Evolutionary conservation across 306 rosid species (phyloP).

Genomic region (Prunus davidiana): DNA sequence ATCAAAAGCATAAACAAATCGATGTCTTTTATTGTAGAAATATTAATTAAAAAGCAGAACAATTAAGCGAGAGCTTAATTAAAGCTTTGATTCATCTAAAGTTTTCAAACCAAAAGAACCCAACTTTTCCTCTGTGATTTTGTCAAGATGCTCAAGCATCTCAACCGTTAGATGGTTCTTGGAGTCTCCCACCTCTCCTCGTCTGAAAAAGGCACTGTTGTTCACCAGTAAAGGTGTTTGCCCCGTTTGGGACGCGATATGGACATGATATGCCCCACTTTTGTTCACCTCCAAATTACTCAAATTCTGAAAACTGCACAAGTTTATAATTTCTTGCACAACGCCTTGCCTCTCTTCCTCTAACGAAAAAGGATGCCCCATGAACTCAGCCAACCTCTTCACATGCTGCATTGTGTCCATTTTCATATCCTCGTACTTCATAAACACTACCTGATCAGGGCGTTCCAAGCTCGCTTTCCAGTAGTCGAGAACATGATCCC

Average conservation of each 20-base stretch:
- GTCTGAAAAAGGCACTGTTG: constrained; percentile 6
- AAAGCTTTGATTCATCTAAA: neutral
- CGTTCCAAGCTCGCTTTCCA: constrained; percentile 40
- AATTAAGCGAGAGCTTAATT: no score
- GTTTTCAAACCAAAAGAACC: neutral
- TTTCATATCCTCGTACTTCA: constrained; percentile 52
- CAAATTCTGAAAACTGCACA: constrained; percentile 47
- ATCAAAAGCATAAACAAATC: no score
- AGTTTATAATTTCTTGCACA: constrained; percentile 26
- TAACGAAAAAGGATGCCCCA: constrained; percentile 36
- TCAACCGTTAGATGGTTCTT: constrained; percentile 2
- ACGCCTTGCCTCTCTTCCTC: constrained; percentile 41
- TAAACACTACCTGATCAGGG: constrained; percentile 41
- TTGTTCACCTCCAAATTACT: constrained; percentile 47
- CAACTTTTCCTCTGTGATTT: constrained; percentile 11
- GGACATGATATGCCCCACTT: neutral
- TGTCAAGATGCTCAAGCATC: constrained; percentile 3
- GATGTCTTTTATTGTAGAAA: no score
- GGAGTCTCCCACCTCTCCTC: constrained; percentile 21
- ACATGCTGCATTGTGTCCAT: constrained; percentile 8
- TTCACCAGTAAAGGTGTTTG: neutral
- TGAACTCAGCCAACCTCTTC: constrained; percentile 39
- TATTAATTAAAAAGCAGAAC: no score
- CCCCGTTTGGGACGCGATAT: neutral
- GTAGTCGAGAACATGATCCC: constrained; percentile 44